Evolutionary conservation across 2,329 filamentous ascomycete species (phyloP), one percentile per base, ranked within the genome.

Genomic region (Colletotrichum karsti): DNA sequence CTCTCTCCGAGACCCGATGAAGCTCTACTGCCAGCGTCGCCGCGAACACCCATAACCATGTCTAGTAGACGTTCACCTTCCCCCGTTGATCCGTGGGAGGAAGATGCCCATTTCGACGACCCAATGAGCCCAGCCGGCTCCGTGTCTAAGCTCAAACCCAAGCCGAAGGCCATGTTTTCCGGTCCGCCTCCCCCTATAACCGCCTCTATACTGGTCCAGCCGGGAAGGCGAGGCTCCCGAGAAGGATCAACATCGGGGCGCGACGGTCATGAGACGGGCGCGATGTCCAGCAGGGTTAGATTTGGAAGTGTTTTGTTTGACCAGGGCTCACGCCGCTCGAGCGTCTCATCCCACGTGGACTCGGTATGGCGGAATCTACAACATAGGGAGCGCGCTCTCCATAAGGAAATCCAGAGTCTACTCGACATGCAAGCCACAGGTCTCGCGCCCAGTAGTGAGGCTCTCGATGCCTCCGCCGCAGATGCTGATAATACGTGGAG

Each of bases 121-220:
- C 51, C 39, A 4, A 13, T 48, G 12, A 79, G 74, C 69, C 75
- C 73, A 28, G 69, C 70, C 7, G 75, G 72, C 12, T 80, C 80
- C 2, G 70, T 76, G 9, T 77, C 78, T 6, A 79, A 77, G 59
- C 69, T 67, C 22, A 79, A 74, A 54, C 71, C 71, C 10, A 78
- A 73, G 9, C 67, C 76, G 8, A 78, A 74, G 12, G 67, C 76
- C 3, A 78, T 87, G 48, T 87, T 87, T 63, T 73, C 77, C 3
- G 84, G 84, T 1, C 85, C 85, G 0, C 85, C 85, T 0, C 84
- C 85, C 1, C 85, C 85, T 4, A 87, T 88, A 63, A 80, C 83
- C 2, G 71, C 76, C 6, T 86, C 85, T 0, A 77, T 80, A 3
- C 65, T 83, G 20, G 60, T 83, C 3, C 77, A 78, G 10, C 41